These are phyloP conservation scores for Acanthamoeba triangularis DNA, from an alignment of 208 protist species.

Conservation along the genomic window DNA sequence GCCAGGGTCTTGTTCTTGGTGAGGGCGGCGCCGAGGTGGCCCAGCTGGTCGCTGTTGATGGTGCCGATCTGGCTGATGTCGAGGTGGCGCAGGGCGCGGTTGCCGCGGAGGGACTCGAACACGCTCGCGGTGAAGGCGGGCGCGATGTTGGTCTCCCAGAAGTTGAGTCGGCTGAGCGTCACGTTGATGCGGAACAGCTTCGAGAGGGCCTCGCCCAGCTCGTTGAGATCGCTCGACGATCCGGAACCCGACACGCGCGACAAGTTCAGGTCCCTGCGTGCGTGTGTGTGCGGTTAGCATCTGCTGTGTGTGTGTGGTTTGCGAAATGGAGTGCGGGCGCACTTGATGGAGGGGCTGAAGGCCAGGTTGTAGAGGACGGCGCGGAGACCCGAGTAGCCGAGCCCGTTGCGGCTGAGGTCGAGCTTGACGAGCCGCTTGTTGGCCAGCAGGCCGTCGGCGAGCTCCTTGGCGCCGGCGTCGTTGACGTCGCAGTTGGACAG, in stretches of 20 bases:
- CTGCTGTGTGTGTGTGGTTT: background rate
- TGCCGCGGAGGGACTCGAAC: conserved; percentile 48
- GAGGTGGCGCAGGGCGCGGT: conserved; percentile 34
- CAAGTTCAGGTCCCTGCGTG: conserved; percentile 24
- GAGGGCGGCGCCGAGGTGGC: conserved; percentile 44
- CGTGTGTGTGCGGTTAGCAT: background rate
- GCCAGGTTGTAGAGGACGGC: conserved; percentile 73
- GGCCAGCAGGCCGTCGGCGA: conserved; percentile 66
- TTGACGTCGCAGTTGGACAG: conserved; percentile 62
- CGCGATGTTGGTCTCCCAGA: conserved; percentile 67
- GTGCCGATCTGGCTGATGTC: conserved; percentile 60
- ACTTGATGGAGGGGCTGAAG: conserved; percentile 49
- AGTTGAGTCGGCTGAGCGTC: conserved; percentile 15
- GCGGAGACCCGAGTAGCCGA: conserved; percentile 46
- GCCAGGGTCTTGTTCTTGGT: conserved; percentile 68
- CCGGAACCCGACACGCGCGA: background rate
- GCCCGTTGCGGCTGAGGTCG: conserved; percentile 23
- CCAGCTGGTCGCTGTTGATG: conserved; percentile 50
- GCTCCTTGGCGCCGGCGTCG: conserved; percentile 48
- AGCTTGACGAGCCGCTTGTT: conserved; percentile 63
- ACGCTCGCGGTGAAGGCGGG: background rate
- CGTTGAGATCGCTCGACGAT: background rate
- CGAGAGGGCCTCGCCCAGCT: conserved; percentile 58
- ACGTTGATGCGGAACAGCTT: conserved; percentile 75
- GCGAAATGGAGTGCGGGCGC: background rate